Base-by-base conservation (phyloP, 805 yeast genomes). In the Saccharomycopsis synnaedendra region DNA sequence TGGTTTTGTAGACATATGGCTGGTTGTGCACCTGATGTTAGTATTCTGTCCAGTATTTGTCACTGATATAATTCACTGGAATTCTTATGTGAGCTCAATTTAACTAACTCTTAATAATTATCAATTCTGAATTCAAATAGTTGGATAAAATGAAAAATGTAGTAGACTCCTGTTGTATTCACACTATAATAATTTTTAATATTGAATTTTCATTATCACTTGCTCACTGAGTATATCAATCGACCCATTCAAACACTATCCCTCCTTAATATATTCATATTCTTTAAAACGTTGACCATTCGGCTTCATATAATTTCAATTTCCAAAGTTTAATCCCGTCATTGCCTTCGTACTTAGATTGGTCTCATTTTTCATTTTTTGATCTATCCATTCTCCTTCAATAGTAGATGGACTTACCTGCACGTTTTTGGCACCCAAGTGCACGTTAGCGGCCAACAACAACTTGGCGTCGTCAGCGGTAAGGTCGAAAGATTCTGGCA, bases 371-470 rank as follows among this genome's bases (percentile, higher is more conserved):
- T 19, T 19, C 19, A 19, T 19, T 19, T 19, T 19, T 19, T 19
- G 19, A 19, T 19, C 2, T 19, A 19, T 19, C 19, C 19, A 19
- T 19, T 19, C 19, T 19, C 19, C 19, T 19, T 19, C 19, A 19
- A 19, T 19, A 19, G 19, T 19, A 19, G 19, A 19, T 19, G 19
- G n/a, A 80, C 89, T 75, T 82, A 85, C 95, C 80, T 89, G 97
- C 73, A 90, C 95, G 87, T 93, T 93, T 87, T 93, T 93, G 72
- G 97, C 82, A 75, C 98, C 98, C 72, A 93, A 84, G 81, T 93
- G 98, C 67, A 82, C 86, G 87, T 90, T 90, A 72, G 98, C 98
- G 72, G 98, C 97, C 78, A 93, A 83, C 75, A 93, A 81, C 72
- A 90, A 85, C 81, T 93, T 93, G 77, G 95, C 95, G 76, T 89